phyloP scores from a whole-genome alignment of 768 basidiomycete species.

The Agaricus blazei region DNA sequence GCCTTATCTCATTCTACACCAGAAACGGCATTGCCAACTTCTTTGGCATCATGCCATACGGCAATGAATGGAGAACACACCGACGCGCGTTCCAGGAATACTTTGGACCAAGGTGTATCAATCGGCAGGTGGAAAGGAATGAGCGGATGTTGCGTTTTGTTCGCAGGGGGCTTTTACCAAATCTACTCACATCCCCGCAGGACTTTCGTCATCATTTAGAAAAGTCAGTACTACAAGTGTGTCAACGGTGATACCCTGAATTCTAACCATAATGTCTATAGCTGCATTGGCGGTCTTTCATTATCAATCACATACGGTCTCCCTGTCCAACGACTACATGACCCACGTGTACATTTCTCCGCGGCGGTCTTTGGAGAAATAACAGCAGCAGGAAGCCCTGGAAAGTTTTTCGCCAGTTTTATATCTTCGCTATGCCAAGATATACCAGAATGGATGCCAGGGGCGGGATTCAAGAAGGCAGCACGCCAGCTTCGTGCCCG shows the following conservation, averaged over 20 bases:
- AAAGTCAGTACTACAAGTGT: not conserved
- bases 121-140: not conserved
- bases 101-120: constrained; percentile 12
- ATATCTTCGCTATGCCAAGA: not conserved
- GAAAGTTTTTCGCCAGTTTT: constrained; percentile 5
- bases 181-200: not conserved
- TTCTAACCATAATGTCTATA: not conserved
- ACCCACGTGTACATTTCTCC: not conserved
- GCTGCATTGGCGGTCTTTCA: not conserved
- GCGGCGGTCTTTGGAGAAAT: not conserved
- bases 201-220: not conserved
- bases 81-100: constrained; percentile 22
- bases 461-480: constrained; percentile 4
- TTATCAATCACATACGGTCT: constrained; percentile 7
- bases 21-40: not conserved
- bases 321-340: not conserved
- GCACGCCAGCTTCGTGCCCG: not conserved
- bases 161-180: not conserved
- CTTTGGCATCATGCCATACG: constrained; percentile 19
- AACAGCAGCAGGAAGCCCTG: not conserved
- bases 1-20: not conserved
- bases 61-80: constrained; percentile 17
- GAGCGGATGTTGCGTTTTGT: not conserved
- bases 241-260: not conserved
- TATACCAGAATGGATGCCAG: constrained; percentile 11